Conservation (phyloP, 305 asterid species). For the Solanum hybrid region DNA sequence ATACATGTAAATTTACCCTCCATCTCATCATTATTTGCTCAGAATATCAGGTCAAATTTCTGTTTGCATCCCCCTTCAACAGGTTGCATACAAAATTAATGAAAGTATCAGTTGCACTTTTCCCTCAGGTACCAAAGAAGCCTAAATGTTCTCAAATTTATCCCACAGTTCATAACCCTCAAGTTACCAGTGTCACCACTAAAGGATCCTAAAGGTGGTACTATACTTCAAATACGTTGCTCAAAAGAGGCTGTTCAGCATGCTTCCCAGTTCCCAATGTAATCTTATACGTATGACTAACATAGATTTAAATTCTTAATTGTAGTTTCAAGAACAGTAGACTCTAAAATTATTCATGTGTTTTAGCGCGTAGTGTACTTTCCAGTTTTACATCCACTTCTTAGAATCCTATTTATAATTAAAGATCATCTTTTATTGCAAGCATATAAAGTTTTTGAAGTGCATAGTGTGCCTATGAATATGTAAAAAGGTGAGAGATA, state of each 20-base stretch:
- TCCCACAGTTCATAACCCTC: not conserved
- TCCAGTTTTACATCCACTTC: not conserved
- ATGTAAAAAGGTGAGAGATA: not conserved
- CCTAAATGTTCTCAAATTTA: conserved; percentile 1
- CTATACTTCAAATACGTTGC: not conserved
- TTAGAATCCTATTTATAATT: not conserved
- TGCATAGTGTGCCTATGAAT: not conserved
- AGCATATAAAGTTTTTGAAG: not conserved
- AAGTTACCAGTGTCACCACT: not conserved
- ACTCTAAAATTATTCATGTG: not conserved
- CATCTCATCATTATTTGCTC: not conserved
- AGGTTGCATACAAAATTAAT: not conserved
- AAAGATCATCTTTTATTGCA: not conserved
- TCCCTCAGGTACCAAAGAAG: not conserved
- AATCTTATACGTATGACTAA: not conserved
- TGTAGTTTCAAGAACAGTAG: not conserved
- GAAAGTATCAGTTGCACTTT: not conserved
- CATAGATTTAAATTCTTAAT: not conserved
- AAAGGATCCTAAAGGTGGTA: not conserved
- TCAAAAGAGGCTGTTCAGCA: not conserved
- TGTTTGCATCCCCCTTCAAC: not conserved
- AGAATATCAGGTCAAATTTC: not conserved
- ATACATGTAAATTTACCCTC: not conserved
- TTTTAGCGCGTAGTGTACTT: not conserved
- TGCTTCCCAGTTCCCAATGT: not conserved